phyloP scores from a whole-genome alignment of 139 green algal species.

The Coelastrella sp. region DNA sequence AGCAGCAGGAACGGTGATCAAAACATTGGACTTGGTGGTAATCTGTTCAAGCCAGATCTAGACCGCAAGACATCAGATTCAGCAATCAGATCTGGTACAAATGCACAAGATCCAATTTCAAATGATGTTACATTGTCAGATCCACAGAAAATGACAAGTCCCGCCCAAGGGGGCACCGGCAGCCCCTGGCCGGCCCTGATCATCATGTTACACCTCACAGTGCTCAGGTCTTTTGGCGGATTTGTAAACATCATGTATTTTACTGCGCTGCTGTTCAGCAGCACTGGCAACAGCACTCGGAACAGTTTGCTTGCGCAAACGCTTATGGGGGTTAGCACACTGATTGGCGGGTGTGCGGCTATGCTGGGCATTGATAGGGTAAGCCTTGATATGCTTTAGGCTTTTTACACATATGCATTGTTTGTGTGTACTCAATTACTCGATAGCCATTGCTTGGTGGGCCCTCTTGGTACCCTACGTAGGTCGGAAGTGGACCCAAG shows the following conservation, averaged over 20 bases:
- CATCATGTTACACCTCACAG: slow-evolving; percentile 14
- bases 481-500: too few species aligned
- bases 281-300: slow-evolving; percentile 23
- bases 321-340: slow-evolving; percentile 7
- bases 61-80: too few species aligned
- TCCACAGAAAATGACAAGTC: neutral
- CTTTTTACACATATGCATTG: too few species aligned
- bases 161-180: neutral
- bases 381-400: neutral
- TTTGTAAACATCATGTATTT: slow-evolving; percentile 41
- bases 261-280: slow-evolving; percentile 17
- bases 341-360: neutral
- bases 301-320: slow-evolving; percentile 33
- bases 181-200: slow-evolving; percentile 1
- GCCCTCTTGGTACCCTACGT: too few species aligned
- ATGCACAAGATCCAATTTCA: too few species aligned
- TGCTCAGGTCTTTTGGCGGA: neutral
- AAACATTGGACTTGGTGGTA: too few species aligned
- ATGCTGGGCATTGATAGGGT: slow-evolving; percentile 29
- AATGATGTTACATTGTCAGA: too few species aligned
- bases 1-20: too few species aligned
- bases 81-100: too few species aligned
- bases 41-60: too few species aligned
- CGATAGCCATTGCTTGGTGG: too few species aligned
- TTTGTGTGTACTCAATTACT: too few species aligned